Conservation (phyloP, 192 early-diverging fungal species). For the Podila minutissima region DNA sequence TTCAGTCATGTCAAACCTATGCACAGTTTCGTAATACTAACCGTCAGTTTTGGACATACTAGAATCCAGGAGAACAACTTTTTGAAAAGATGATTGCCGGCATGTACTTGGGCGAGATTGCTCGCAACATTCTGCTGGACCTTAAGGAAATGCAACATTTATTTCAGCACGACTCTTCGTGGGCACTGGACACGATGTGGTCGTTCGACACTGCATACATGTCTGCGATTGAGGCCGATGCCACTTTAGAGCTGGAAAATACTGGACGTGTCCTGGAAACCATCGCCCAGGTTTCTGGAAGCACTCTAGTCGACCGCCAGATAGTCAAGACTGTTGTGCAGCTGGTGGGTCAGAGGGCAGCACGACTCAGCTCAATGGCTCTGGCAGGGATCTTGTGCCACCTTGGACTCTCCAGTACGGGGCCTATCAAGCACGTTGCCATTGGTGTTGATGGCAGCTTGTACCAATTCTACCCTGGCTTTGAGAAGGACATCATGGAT, state of each 20-base stretch:
- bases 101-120: constrained; percentile 92
- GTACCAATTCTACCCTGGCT: constrained; percentile 70
- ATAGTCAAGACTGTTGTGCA: constrained; percentile 81
- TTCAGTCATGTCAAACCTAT: background rate
- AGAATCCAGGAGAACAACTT: constrained; percentile 80
- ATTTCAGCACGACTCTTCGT: constrained; percentile 68
- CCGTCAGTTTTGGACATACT: background rate
- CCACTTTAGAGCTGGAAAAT: constrained; percentile 62
- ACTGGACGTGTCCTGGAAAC: constrained; percentile 69
- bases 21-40: background rate
- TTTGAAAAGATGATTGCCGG: constrained; percentile 97
- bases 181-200: constrained; percentile 69
- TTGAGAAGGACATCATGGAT: constrained; percentile 75
- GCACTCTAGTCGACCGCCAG: constrained; percentile 75
- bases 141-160: constrained; percentile 81
- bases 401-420: constrained; percentile 14
- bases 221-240: constrained; percentile 78
- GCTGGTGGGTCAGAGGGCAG: constrained; percentile 81
- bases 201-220: constrained; percentile 79
- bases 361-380: constrained; percentile 72
- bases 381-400: constrained; percentile 24
- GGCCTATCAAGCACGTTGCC: background rate
- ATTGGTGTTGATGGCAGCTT: constrained; percentile 73
- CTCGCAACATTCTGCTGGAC: constrained; percentile 80
- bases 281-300: background rate